A percentile compares a stretch with the other conserved stretches of the same genome.
These are phyloP conservation scores for Fusarium redolens DNA, from an alignment of 2,329 filamentous ascomycete species.

Conservation along the genomic window DNA sequence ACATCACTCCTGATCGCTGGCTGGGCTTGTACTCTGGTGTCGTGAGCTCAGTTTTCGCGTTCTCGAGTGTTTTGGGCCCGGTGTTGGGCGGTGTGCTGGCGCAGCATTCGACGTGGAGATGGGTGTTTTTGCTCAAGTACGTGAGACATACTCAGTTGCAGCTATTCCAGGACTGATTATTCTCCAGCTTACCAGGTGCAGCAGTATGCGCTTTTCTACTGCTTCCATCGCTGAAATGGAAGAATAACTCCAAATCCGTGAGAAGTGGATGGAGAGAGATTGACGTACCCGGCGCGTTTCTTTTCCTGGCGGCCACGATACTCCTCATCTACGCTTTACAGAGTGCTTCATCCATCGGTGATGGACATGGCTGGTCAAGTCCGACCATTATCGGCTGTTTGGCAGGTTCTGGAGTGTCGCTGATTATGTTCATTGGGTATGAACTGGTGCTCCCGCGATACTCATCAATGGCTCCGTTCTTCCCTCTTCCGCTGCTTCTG, in stretches of 20 bases:
- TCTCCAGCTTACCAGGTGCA: not conserved
- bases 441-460: not conserved
- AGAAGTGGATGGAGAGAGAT: not conserved
- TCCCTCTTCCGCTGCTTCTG: not conserved
- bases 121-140: slow-evolving; percentile 16
- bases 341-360: not conserved
- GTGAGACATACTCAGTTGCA: not conserved
- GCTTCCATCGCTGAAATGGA: not conserved
- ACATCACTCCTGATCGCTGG: not conserved
- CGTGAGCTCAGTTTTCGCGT: not conserved
- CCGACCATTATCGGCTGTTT: not conserved
- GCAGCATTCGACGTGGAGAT: slow-evolving; percentile 14
- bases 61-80: slow-evolving; percentile 10
- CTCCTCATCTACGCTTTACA: not conserved
- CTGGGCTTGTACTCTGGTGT: not conserved
- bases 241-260: not conserved
- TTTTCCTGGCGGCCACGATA: not conserved
- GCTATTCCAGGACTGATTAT: not conserved
- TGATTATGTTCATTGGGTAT: not conserved
- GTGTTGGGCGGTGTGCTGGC: slow-evolving; percentile 5
- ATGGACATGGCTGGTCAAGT: not conserved
- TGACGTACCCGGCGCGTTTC: not conserved
- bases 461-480: not conserved
- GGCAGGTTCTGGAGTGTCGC: not conserved
- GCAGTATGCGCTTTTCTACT: not conserved